Percentiles rank a stretch among this genome's conserved stretches.
Evolutionary conservation across 208 protist genomes (phyloP).

Genomic region (Crithidia mellificae): DNA sequence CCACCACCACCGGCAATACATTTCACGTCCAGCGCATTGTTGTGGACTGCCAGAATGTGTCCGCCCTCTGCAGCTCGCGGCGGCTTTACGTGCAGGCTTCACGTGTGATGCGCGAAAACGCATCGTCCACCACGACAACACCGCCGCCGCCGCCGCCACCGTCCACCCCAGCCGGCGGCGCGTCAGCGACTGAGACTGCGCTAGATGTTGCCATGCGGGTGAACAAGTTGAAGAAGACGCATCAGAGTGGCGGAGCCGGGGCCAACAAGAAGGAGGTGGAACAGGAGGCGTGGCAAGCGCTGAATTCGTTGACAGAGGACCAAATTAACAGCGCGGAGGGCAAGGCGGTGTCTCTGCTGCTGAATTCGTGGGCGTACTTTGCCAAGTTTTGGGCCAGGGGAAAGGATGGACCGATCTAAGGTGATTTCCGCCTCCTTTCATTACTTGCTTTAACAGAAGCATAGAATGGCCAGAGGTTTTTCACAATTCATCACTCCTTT

Average conservation of each 20-base stretch:
- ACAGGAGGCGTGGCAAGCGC: conserved; percentile 67
- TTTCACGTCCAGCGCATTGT: background rate
- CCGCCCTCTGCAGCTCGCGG: conserved; percentile 1
- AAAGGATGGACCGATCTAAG: conserved; percentile 72
- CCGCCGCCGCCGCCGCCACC: conserved; percentile 8
- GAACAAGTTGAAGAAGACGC: conserved; percentile 81
- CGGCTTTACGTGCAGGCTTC: conserved; percentile 7
- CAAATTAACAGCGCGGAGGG: conserved; percentile 86
- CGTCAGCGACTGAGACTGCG: conserved; percentile 43
- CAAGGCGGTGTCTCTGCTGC: conserved; percentile 84
- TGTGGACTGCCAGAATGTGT: background rate
- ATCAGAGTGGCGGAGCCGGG: conserved; percentile 66
- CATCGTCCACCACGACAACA: too few relatives aligned
- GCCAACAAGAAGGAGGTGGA: conserved; percentile 72
- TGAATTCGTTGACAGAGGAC: conserved; percentile 83
- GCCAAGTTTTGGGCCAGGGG: conserved; percentile 90
- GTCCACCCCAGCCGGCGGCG: background rate
- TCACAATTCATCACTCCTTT: too few relatives aligned
- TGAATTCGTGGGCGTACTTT: conserved; percentile 93
- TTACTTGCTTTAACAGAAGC: background rate
- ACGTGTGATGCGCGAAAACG: background rate
- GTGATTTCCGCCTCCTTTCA: too few relatives aligned
- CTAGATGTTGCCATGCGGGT: conserved; percentile 89
- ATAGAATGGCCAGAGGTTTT: too few relatives aligned
- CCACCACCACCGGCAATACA: background rate